phyloP scores from a whole-genome alignment of 148 eudicot genomes.

The Oxyria digyna region DNA sequence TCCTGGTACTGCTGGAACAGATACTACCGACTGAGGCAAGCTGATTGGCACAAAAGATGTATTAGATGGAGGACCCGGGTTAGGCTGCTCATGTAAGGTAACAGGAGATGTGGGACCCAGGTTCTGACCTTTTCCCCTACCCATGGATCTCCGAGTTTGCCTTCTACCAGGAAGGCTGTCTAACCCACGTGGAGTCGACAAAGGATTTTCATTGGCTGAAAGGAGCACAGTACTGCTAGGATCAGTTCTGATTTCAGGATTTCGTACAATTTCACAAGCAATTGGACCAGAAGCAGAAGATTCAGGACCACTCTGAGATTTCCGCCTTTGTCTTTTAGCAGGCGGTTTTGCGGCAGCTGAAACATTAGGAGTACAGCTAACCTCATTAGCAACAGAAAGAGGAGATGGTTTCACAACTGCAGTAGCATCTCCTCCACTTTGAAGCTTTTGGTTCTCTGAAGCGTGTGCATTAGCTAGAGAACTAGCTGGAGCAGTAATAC shows the following conservation, averaged over 20 bases:
- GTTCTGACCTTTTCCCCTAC: constrained; percentile 46
- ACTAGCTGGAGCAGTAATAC: neutral
- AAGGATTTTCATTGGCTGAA: constrained; percentile 23
- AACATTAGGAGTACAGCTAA: constrained; percentile 3
- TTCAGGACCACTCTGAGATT: constrained; percentile 26
- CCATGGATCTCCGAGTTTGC: constrained; percentile 38
- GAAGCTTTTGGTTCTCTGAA: neutral
- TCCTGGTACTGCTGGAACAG: constrained; percentile 23
- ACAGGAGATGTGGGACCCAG: constrained; percentile 19
- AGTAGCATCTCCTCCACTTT: neutral
- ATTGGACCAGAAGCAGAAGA: constrained; percentile 11
- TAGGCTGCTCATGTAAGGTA: constrained; percentile 14
- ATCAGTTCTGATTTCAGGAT: neutral
- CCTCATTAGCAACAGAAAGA: neutral
- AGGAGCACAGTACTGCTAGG: constrained; percentile 1
- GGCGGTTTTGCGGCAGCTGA: constrained; percentile 18
- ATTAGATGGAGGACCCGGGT: neutral
- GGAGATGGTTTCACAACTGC: neutral
- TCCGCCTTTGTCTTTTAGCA: constrained; percentile 45
- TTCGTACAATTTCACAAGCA: neutral
- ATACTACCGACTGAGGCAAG: constrained; percentile 7
- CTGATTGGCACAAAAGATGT: neutral
- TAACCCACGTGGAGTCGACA: constrained; percentile 12
- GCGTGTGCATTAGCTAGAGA: neutral
- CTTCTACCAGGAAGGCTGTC: constrained; percentile 29